Evolutionary conservation across 345 rosid species (phyloP), one percentile per base, ranked within the genome.

Genomic region (Clarkia xantiana): DNA sequence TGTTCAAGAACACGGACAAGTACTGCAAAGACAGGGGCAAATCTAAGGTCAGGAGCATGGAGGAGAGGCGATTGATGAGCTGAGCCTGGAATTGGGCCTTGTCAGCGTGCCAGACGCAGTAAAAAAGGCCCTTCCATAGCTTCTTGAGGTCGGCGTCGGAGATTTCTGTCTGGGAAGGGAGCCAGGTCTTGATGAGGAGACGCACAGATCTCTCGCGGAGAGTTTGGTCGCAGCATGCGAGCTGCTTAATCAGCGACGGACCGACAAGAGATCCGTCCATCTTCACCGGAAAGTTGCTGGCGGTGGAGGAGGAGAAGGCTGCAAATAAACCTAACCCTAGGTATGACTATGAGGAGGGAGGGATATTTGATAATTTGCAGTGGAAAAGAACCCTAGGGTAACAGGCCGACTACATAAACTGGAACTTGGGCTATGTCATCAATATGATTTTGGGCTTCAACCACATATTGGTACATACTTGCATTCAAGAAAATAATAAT

Each of bases 51-150:
- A 75, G 72, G 10, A 84, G 62, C 25, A 75, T 55, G 16, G 80
- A 62, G 41, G 85, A 65, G 68, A 86, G 78, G 47, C 74, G 74
- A 45, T 79, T 69, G 58, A 71, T 67, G 22, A 91, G 96, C 3
- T 76, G 73, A 15, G 82, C 47, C 62, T 91, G 98, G 48, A 63
- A 75, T 0, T 75, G 72, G 3, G 61, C 47, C 77, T 91, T 86
- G 57, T 91, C 98, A 46, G 98, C 71, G 62, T 86, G 96, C 98
- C 98, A 91, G 44, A 91, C 71, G 62, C 98, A 91, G 69, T 91
- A 91, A 74, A 91, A 91, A 51, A 91, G 78, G 10, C 94, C 98
- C 60, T 83, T 86, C 98, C 98, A 91, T 1, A 91, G 72, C 77
- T 75, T 79, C 80, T 68, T 81, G 84, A 91, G 78, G 41, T 78